Base-by-base conservation (phyloP, 176 grass and related monocot species). In the Metroxylon sagu region DNA sequence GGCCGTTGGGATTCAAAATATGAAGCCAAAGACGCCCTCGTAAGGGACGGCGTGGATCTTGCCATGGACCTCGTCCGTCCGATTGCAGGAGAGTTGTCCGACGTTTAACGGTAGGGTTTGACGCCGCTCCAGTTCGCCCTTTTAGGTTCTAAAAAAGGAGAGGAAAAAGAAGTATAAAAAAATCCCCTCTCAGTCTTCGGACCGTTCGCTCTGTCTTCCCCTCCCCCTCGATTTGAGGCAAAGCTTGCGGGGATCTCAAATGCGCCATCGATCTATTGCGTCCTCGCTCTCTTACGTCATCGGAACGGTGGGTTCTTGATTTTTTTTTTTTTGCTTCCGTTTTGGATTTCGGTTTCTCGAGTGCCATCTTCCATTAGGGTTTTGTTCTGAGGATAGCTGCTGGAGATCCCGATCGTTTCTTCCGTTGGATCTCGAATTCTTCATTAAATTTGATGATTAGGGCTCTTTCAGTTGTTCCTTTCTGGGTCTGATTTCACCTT, bases 1-100 rank as follows among this genome's bases (percentile, higher is more conserved):
- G 67, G 56, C 82, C 82, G 82, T 84, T 84, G 71, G 61, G 61
- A 79, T 84, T 84, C 76, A 84, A 84, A 84, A 57, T 53, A 66
- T 25, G 50, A 78, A 52, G 71, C 65, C 25, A 15, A 2, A 14
- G 57, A 7, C n/a, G 30, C 62, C 66, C 16, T 18, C 17, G 30
- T 0, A 52, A 14, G 60, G 60, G 66, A 84, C 75, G 60, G 82
- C 4, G 12, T 23, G 4, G 75, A 79, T 79, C 19, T 1, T 1
- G 0, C 52, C 19, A 5, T 52, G 51, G 14, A 16, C 35, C 21
- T 70, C 30, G 8, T 18, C 68, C 68, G 39, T 28, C 53, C 12
- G 29, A 48, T n/a, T 26, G 0, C n/a, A 19, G 56, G 6, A 4
- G 2, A 26, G 17, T 39, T 39, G 35, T 14, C 16, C 6, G 35